phyloP scores from a whole-genome alignment of 306 rosid species.

The Hippophae gyantsensis region DNA sequence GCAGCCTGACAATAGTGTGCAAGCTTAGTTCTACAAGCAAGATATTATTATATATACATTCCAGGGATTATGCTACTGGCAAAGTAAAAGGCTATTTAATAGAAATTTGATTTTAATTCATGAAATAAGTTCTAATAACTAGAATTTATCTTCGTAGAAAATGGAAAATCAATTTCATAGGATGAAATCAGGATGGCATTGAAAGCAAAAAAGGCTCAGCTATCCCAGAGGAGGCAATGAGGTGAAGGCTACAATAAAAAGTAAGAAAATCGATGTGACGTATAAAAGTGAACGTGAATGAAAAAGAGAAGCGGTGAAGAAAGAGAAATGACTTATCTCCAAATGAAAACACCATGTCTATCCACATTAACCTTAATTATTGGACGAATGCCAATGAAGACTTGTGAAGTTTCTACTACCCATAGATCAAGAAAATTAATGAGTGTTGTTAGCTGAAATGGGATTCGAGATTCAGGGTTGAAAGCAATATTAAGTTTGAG shows the following conservation, averaged over 20 bases:
- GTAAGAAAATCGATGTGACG: too few relatives aligned
- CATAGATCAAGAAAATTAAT: too few relatives aligned
- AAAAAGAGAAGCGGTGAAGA: too few relatives aligned
- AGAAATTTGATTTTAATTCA: constrained; percentile 1
- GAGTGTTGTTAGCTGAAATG: background rate
- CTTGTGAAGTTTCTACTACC: too few relatives aligned
- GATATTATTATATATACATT: constrained; percentile 31
- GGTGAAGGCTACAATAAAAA: constrained; percentile 10
- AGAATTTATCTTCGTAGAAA: constrained; percentile 38
- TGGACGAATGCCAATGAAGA: too few relatives aligned
- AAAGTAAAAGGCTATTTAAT: background rate
- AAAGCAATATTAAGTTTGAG: constrained; percentile 40
- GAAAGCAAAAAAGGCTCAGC: constrained; percentile 61
- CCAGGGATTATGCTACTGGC: background rate
- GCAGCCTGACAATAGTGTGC: constrained; percentile 12
- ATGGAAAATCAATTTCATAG: constrained; percentile 58
- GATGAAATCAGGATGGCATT: constrained; percentile 64
- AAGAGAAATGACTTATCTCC: too few relatives aligned
- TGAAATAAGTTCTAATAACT: too few relatives aligned
- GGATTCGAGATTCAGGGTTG: constrained; percentile 22
- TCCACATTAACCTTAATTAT: too few relatives aligned
- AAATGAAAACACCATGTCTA: too few relatives aligned
- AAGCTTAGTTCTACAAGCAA: constrained; percentile 21
- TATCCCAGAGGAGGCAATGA: constrained; percentile 46
- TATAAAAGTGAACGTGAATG: too few relatives aligned